Conservation (phyloP, 192 early-diverging fungal genomes). For the Linnemannia schmuckeri region DNA sequence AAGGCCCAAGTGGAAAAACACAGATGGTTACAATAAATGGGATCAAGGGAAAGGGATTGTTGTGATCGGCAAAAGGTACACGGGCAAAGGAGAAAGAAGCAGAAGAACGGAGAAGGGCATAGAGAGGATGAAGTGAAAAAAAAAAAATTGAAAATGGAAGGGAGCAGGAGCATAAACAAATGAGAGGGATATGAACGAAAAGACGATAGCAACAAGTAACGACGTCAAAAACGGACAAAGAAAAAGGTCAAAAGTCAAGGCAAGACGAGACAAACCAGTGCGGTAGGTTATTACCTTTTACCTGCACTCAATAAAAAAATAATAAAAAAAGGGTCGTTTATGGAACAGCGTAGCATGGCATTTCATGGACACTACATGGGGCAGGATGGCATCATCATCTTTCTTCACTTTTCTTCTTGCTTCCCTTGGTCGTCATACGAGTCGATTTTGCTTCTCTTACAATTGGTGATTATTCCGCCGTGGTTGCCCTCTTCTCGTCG, state of each 20-base stretch:
- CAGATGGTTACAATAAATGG: background rate
- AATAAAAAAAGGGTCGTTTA: background rate
- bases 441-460: background rate
- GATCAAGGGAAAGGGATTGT: background rate
- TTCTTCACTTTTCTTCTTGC: background rate
- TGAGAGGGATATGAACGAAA: background rate
- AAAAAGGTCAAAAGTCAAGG: background rate
- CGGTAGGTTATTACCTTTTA: background rate
- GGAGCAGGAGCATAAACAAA: too few relatives aligned
- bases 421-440: background rate
- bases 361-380: background rate
- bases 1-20: background rate
- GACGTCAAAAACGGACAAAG: background rate
- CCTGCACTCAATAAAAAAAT: background rate
- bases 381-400: slow-evolving; percentile 1
- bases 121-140: too few relatives aligned
- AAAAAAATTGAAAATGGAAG: too few relatives aligned
- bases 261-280: background rate
- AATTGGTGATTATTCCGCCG: background rate
- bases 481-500: background rate
- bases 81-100: background rate
- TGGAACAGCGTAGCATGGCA: background rate
- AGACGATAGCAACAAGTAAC: background rate
- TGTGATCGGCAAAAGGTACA: background rate
- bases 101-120: too few relatives aligned